phyloP scores from a whole-genome alignment of 202 grass and related monocot species.

The Zizania palustris region DNA sequence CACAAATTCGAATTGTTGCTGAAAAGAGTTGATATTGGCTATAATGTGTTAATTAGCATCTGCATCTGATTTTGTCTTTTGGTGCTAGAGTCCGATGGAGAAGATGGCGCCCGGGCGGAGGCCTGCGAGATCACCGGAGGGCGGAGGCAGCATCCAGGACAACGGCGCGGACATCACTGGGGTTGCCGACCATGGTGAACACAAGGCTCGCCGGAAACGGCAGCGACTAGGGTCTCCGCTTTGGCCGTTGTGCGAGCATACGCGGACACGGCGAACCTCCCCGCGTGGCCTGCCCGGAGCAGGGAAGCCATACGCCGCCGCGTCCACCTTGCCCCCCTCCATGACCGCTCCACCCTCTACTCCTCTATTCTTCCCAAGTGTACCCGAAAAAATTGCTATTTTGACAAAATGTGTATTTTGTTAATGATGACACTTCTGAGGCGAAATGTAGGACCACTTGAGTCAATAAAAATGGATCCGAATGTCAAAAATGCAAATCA shows the following conservation, averaged over 20 bases:
- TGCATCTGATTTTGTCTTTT: too few species aligned
- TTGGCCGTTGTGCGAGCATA: conserved; percentile 73
- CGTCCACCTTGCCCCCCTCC: conserved; percentile 10
- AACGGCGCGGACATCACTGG: conserved; percentile 60
- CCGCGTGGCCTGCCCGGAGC: conserved; percentile 52
- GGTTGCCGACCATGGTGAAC: conserved; percentile 84
- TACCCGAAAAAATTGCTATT: too few species aligned
- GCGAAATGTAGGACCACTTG: too few species aligned
- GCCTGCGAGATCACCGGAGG: conserved; percentile 45
- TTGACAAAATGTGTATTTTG: too few species aligned
- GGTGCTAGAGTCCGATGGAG: too few species aligned
- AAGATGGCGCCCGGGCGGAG: conserved; percentile 56
- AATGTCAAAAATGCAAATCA: too few species aligned
- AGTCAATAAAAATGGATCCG: too few species aligned
- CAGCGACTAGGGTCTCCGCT: conserved; percentile 43
- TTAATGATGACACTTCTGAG: too few species aligned
- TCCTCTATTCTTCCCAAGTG: neutral
- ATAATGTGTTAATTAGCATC: too few species aligned
- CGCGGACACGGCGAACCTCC: conserved; percentile 57
- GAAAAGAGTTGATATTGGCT: too few species aligned
- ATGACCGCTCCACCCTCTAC: conserved; percentile 4
- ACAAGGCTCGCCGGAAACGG: conserved; percentile 60
- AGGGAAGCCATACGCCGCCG: conserved; percentile 46
- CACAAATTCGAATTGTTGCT: too few species aligned
- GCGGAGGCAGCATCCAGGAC: conserved; percentile 58